Base-by-base conservation (phyloP, 148 eudicot species). In the Pharnaceum exiguum region DNA sequence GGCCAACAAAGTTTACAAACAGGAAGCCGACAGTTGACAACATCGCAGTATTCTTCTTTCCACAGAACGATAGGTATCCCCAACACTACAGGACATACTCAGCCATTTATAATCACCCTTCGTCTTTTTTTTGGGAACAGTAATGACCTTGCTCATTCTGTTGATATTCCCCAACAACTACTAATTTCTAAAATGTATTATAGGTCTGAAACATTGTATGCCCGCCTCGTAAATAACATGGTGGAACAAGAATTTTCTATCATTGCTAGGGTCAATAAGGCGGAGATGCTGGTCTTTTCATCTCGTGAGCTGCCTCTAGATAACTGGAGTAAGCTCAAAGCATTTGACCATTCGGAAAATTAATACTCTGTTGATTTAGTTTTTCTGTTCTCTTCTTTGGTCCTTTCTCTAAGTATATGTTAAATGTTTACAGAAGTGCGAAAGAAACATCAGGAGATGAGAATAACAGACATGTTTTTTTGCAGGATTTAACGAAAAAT, bases 141-240 rank as follows among this genome's bases (percentile, higher is more conserved):
- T n/a, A n/a, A n/a, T n/a, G n/a, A n/a, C n/a, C n/a, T n/a, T n/a
- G n/a, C n/a, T n/a, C n/a, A n/a, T 17, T n/a, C 10, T 6, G 4
- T 12, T 28, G 13, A 13, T 35, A 6, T 47, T 21, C 27, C 22
- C 38, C 10, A 17, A 29, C 10, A 23, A 43, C 10, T 53, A n/a
- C 24, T 21, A 38, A 10, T 28, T 7, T 24, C 2, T 11, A 18
- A 25, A 39, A 43, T 29, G 22, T 46, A 18, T 26, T 60, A 53
- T 62, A 68, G 72, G 38, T 32, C 56, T 27, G 72, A 68, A 68
- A 60, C 61, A 61, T 15, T 45, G 35, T 68, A 68, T 23, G 72
- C 60, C 50, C 27, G 50, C 56, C 66, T 68, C 52, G 61, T 68
- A 43, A 67, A 68, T 32, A 54, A 46, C 55, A 46, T 68, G 8